These are phyloP conservation scores for Akanthomyces lecanii DNA, from an alignment of 2,329 filamentous ascomycete genomes.

Conservation along the genomic window DNA sequence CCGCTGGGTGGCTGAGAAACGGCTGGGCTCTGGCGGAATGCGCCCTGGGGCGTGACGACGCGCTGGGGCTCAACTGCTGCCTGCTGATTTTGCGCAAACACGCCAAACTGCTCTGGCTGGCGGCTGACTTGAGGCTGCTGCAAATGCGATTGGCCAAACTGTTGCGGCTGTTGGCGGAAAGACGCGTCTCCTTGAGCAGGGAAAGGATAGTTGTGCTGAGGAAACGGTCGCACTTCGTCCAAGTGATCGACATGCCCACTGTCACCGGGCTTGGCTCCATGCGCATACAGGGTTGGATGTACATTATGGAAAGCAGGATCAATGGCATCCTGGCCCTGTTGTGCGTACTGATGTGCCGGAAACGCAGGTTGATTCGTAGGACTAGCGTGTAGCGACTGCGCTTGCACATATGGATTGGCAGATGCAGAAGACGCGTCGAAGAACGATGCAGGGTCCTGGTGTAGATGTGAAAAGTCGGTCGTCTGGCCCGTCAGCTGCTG, in stretches of 20 bases:
- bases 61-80: slow-evolving; percentile 23
- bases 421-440: slow-evolving; percentile 30
- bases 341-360: slow-evolving; percentile 32
- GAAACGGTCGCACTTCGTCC: slow-evolving; percentile 31
- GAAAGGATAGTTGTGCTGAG: slow-evolving; percentile 32
- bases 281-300: slow-evolving; percentile 35
- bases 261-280: slow-evolving; percentile 32
- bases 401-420: slow-evolving; percentile 30
- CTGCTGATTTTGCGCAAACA: slow-evolving; percentile 23
- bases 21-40: slow-evolving; percentile 17
- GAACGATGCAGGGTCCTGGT: slow-evolving; percentile 32
- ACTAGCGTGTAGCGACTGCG: slow-evolving; percentile 27
- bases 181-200: slow-evolving; percentile 29
- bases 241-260: slow-evolving; percentile 28
- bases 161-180: slow-evolving; percentile 25
- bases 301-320: slow-evolving; percentile 36
- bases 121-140: slow-evolving; percentile 22
- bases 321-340: slow-evolving; percentile 32
- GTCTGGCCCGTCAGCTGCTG: slow-evolving; percentile 33
- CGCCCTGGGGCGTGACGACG: slow-evolving; percentile 4
- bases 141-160: slow-evolving; percentile 8
- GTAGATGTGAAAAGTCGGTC: slow-evolving; percentile 30
- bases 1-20: slow-evolving; percentile 26
- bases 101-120: slow-evolving; percentile 18
- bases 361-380: slow-evolving; percentile 28